A percentile compares a stretch with the other conserved stretches of the same genome.
phyloP scores from a whole-genome alignment of 2,329 filamentous ascomycete genomes.

The Juglanconis oblonga region DNA sequence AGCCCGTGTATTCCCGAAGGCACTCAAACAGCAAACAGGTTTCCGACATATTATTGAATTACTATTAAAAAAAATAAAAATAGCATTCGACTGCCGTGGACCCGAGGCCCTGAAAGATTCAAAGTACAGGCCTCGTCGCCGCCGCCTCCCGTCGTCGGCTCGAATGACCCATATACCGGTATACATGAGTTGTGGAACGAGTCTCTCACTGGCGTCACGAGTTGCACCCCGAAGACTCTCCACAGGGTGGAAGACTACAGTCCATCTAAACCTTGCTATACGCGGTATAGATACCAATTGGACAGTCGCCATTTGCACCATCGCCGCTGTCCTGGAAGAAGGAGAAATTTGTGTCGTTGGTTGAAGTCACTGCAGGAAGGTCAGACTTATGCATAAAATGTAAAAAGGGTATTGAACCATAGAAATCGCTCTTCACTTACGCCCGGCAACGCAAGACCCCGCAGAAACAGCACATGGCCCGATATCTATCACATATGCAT shows the following conservation, averaged over 20 bases:
- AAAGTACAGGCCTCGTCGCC: no score
- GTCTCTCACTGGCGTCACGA: no score
- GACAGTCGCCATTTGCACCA: neutral
- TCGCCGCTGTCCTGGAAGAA: slow-evolving; percentile 26
- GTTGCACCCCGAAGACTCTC: neutral
- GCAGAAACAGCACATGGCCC: slow-evolving; percentile 28
- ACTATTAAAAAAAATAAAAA: no score
- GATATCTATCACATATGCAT: slow-evolving; percentile 30
- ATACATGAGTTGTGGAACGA: no score
- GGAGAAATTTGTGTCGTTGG: slow-evolving; percentile 29
- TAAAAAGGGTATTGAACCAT: neutral
- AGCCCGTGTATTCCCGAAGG: neutral
- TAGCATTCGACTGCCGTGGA: no score
- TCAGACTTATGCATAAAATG: neutral
- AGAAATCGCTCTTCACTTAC: slow-evolving; percentile 2
- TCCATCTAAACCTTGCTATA: slow-evolving; percentile 7
- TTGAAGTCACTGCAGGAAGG: slow-evolving; percentile 21
- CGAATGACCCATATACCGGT: no score
- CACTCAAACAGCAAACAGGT: neutral
- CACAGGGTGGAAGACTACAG: neutral
- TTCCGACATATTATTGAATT: no score
- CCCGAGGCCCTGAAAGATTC: no score
- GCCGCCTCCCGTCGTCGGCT: no score
- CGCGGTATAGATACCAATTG: slow-evolving; percentile 4
- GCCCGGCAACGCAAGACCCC: slow-evolving; percentile 29